A percentile compares a stretch with the other conserved stretches of the same genome.
phyloP scores from a whole-genome alignment of 2,329 filamentous ascomycete genomes.

The Cercospora zeae-maydis region DNA sequence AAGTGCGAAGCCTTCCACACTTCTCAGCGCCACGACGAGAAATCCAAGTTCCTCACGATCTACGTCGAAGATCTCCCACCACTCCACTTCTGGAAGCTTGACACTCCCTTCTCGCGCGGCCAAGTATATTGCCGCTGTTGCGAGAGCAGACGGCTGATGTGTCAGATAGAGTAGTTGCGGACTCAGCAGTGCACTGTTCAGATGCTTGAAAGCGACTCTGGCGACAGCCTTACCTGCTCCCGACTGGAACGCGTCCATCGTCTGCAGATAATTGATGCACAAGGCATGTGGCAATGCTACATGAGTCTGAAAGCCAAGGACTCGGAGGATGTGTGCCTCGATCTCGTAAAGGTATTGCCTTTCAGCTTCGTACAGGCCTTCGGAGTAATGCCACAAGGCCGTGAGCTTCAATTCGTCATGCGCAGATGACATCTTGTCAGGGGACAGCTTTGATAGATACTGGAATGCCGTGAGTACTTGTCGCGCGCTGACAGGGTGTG shows the following conservation, averaged over 20 bases:
- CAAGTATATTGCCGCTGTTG: conserved; percentile 86
- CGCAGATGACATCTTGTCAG: conserved; percentile 45
- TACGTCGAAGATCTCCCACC: conserved; percentile 98
- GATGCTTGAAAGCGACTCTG: conserved; percentile 64
- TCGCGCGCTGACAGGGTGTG: conserved; percentile 69
- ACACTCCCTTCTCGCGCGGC: conserved; percentile 72
- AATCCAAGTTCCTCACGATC: conserved; percentile 94
- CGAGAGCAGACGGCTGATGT: conserved; percentile 81
- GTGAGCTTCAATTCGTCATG: conserved; percentile 9
- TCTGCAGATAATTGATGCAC: conserved; percentile 87
- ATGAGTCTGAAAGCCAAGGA: conserved; percentile 77
- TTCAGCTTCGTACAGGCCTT: conserved; percentile 65
- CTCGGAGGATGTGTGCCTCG: conserved; percentile 72
- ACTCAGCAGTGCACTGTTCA: conserved; percentile 82
- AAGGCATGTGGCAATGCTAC: conserved; percentile 82
- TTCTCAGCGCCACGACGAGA: conserved; percentile 78
- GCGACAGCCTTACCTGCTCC: conserved; percentile 54
- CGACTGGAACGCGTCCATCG: conserved; percentile 64
- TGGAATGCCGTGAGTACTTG: conserved; percentile 81
- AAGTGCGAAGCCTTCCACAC: conserved; percentile 66
- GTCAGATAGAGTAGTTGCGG: conserved; percentile 89
- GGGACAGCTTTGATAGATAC: conserved; percentile 66
- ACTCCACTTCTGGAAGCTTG: conserved; percentile 77
- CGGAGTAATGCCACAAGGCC: conserved; percentile 59
- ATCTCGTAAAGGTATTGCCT: conserved; percentile 64